Evolutionary conservation across 2,329 filamentous ascomycete species (phyloP), one percentile per base, ranked within the genome.

Genomic region (Xylariomycetidae sp.): DNA sequence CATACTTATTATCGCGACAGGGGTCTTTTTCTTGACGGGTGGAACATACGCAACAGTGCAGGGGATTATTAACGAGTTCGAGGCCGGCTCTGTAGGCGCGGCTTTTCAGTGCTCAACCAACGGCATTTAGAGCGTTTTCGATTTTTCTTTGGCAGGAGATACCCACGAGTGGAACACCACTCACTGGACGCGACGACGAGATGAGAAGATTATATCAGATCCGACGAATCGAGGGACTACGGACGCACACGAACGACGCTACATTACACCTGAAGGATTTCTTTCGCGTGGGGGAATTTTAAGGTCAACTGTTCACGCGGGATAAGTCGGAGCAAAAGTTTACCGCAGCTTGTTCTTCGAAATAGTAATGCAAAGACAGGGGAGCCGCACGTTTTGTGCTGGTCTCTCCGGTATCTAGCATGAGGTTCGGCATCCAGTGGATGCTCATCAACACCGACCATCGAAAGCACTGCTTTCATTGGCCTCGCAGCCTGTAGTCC

Each of bases 1-100:
- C 52, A 53, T 86, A 12, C 47, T 77, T 42, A 75, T 95, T 38
- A 88, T 92, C 37, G 18, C 71, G 2, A 76, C 83, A 13, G 89
- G 89, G 1, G 32, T 93, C n/a, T 76, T 89, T 46, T 93, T 94
- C 65, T 61, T 95, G 29, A 79, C 72, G 0, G 84, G 72, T 1
- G 89, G 89, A 23, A 95, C 88, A 3, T 95, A 95, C 52, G 78
- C 75, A 22, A 81, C 75, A 39, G 79, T 88, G 0, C 73, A 85
- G 57, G 78, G 76, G 35, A 89, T 89, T 37, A 72, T 92, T 16
- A 68, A 86, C 38, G 79, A 80, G 14, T 94, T 90, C 52, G 54
- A 70, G 19, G 60, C 68, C 1, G 74, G 76, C 4, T 63, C 63
- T 1, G 83, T 93, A 17, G 73, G 80, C 2, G 75, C 77, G 2